phyloP scores from a whole-genome alignment of 352 stramenopile species.

The Pythium periplocum region DNA sequence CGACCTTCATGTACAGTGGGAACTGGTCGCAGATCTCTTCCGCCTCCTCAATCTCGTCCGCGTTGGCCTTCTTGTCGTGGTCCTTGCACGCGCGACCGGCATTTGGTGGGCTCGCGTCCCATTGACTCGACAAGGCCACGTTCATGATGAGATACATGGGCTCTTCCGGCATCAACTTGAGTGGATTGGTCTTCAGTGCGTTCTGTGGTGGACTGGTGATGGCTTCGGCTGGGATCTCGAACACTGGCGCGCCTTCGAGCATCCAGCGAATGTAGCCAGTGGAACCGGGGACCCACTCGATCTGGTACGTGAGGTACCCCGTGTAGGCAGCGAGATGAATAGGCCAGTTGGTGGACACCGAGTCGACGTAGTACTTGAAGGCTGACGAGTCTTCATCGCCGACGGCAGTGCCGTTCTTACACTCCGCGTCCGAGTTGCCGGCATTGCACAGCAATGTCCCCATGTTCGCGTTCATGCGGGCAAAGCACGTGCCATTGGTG shows the following conservation, averaged over 20 bases:
- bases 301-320: conserved; percentile 48
- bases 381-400: conserved; percentile 53
- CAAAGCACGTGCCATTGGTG: conserved; percentile 56
- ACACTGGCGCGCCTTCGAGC: conserved; percentile 49
- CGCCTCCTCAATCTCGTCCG: too few species aligned
- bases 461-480: conserved; percentile 48
- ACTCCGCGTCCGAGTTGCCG: conserved; percentile 26
- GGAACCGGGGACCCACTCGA: conserved; percentile 65
- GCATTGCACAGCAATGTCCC: conserved; percentile 45
- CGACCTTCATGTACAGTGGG: conserved; percentile 2
- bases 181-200: conserved; percentile 35
- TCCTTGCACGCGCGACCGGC: conserved; percentile 17
- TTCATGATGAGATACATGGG: conserved; percentile 94
- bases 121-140: conserved; percentile 87
- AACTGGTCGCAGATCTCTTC: too few species aligned
- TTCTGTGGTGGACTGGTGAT: conserved; percentile 42
- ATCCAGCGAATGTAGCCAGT: conserved; percentile 71
- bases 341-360: conserved; percentile 60
- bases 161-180: conserved; percentile 69
- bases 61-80: conserved; percentile 8
- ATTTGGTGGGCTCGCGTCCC: conserved; percentile 67
- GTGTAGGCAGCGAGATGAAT: conserved; percentile 64
- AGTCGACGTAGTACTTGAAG: conserved; percentile 74
- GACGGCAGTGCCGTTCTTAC: conserved; percentile 32
- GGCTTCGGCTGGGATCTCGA: conserved; percentile 56